Percentiles rank a stretch among this genome's conserved stretches.
These are phyloP conservation scores for Phytophthora ohioensis DNA, from an alignment of 352 stramenopile genomes.

Conservation along the genomic window DNA sequence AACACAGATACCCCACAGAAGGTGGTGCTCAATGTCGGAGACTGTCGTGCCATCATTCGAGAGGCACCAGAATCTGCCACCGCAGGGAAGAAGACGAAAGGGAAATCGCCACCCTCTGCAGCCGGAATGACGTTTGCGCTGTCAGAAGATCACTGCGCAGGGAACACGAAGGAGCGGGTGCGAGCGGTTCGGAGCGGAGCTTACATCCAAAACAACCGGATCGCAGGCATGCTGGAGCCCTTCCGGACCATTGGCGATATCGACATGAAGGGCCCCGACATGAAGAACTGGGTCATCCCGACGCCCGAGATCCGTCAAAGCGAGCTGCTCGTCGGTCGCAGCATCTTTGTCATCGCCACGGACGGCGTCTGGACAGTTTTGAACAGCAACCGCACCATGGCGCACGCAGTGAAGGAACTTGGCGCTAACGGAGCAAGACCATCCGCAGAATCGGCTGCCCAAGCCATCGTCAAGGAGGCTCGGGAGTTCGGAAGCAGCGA, in stretches of 20 bases:
- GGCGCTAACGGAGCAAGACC: conserved; percentile 22
- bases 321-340: conserved; percentile 53
- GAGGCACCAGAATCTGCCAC: conserved; percentile 31
- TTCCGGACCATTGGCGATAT: conserved; percentile 89
- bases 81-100: conserved; percentile 18
- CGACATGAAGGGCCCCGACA: conserved; percentile 78
- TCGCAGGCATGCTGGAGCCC: conserved; percentile 82
- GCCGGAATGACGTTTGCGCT: conserved; percentile 35
- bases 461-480: conserved; percentile 63
- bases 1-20: conserved; percentile 45
- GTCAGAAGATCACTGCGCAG: conserved; percentile 81
- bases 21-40: conserved; percentile 78
- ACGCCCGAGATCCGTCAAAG: conserved; percentile 70
- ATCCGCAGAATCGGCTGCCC: conserved; percentile 52
- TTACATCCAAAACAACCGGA: conserved; percentile 71
- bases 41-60: conserved; percentile 71
- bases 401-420: conserved; percentile 51
- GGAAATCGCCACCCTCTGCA: conserved; percentile 2
- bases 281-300: conserved; percentile 80
- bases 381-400: conserved; percentile 66
- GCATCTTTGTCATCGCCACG: conserved; percentile 69
- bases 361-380: conserved; percentile 83
- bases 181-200: conserved; percentile 72
- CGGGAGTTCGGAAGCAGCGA: conserved; percentile 65
- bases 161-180: conserved; percentile 61